Conservation (phyloP, 257 asterid species). For the Paulownia fortunei region DNA sequence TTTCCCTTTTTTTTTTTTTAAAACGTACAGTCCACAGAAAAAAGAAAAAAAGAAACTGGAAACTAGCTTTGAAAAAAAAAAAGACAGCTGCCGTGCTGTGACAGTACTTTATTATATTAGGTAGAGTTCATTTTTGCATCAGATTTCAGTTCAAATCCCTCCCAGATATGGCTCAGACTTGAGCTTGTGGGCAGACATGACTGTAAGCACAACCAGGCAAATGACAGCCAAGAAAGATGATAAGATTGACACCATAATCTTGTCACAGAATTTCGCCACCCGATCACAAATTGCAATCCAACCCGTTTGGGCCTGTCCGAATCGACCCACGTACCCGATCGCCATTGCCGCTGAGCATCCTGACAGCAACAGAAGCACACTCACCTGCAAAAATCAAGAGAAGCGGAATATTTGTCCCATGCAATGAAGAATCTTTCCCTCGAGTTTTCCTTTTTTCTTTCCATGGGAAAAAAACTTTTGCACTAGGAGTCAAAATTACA, state of each 20-base stretch:
- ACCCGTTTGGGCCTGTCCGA: slow-evolving; percentile 43
- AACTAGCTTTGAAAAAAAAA: neutral
- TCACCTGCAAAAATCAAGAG: slow-evolving; percentile 36
- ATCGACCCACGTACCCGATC: slow-evolving; percentile 45
- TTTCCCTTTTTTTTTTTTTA: neutral
- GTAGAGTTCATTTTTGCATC: neutral
- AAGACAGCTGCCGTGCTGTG: neutral
- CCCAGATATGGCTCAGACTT: slow-evolving; percentile 18
- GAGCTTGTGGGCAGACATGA: slow-evolving; percentile 50
- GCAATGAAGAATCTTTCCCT: too few species aligned
- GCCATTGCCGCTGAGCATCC: slow-evolving; percentile 52
- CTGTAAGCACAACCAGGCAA: slow-evolving; percentile 38
- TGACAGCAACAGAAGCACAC: slow-evolving; percentile 41
- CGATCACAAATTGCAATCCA: slow-evolving; percentile 49
- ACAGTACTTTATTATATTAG: slow-evolving; percentile 14
- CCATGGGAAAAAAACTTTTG: too few species aligned
- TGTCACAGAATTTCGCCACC: slow-evolving; percentile 43
- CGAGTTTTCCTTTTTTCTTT: too few species aligned
- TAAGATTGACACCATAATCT: slow-evolving; percentile 27
- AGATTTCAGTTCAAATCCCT: neutral
- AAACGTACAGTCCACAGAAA: neutral
- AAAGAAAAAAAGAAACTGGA: neutral
- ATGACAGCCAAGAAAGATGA: slow-evolving; percentile 44
- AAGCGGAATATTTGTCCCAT: neutral
- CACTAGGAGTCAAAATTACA: too few species aligned